Evolutionary conservation across 2,329 filamentous ascomycete species (phyloP).

Genomic region (Verruconis gallopava): DNA sequence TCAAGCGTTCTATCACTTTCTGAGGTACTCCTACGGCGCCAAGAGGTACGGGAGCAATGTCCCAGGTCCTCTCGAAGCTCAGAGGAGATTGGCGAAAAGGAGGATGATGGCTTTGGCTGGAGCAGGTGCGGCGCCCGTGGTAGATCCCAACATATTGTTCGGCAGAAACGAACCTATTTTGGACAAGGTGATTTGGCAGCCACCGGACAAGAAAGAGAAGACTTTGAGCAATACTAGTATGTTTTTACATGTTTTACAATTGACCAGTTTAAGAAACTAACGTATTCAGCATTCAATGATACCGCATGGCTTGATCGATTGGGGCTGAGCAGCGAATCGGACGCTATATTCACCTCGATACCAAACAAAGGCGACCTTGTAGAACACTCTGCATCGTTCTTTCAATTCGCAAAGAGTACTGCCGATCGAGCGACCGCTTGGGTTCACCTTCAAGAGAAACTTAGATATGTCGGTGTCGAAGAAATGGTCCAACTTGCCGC

Average conservation of each 20-base stretch:
- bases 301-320: too few relatives aligned
- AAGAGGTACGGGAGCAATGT: slow-evolving; percentile 46
- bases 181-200: slow-evolving; percentile 5
- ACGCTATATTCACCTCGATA: too few relatives aligned
- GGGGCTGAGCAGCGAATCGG: too few relatives aligned
- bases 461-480: too few relatives aligned
- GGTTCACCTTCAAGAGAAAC: too few relatives aligned
- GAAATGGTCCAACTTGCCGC: neutral
- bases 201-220: neutral
- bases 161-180: slow-evolving; percentile 1
- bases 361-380: too few relatives aligned
- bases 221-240: neutral
- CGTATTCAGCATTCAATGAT: too few relatives aligned
- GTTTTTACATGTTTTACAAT: too few relatives aligned
- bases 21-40: slow-evolving; percentile 31
- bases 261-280: too few relatives aligned
- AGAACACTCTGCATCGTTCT: too few relatives aligned
- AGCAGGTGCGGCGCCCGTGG: slow-evolving; percentile 12
- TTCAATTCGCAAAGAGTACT: too few relatives aligned
- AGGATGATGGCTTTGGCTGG: slow-evolving; percentile 39
- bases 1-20: slow-evolving; percentile 38
- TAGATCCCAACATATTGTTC: slow-evolving; percentile 4
- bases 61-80: slow-evolving; percentile 50
- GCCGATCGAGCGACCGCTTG: too few relatives aligned
- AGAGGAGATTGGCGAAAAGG: slow-evolving; percentile 41